Conservation (phyloP, 1,284 basidiomycete genomes). For the Peniophora sp. region DNA sequence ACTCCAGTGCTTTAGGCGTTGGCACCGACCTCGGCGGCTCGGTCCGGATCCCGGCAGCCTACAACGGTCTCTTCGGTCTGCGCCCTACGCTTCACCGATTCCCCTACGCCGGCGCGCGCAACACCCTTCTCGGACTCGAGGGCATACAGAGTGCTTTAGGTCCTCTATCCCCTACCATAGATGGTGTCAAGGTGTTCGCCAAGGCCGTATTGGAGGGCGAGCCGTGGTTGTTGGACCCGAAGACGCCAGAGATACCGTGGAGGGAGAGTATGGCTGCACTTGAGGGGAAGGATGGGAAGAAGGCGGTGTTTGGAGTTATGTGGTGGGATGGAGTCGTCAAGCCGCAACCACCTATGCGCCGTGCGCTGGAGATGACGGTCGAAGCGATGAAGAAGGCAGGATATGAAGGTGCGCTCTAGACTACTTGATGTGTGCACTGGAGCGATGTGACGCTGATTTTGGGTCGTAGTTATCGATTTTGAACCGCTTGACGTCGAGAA, state of each 20-base stretch:
- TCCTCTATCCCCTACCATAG: conserved; percentile 53
- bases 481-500: not conserved
- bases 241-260: not conserved
- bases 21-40: conserved; percentile 71
- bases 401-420: not conserved
- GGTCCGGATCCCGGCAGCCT: conserved; percentile 61
- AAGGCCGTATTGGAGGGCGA: conserved; percentile 46
- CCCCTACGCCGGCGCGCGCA: conserved; percentile 57
- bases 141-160: conserved; percentile 67
- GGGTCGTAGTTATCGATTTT: not conserved
- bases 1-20: conserved; percentile 48
- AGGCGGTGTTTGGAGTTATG: not conserved
- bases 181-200: conserved; percentile 55
- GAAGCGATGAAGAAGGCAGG: not conserved
- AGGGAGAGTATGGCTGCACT: not conserved
- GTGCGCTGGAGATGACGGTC: not conserved
- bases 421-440: no score
- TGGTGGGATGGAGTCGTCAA: not conserved
- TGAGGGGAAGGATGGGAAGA: not conserved
- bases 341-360: not conserved
- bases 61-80: conserved; percentile 62
- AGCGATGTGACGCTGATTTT: not conserved
- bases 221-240: conserved; percentile 69
- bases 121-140: conserved; percentile 64
- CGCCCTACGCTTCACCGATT: conserved; percentile 66